A percentile compares a stretch with the other conserved stretches of the same genome.
phyloP scores from a whole-genome alignment of 345 rosid species.

The Camelina laxa region DNA sequence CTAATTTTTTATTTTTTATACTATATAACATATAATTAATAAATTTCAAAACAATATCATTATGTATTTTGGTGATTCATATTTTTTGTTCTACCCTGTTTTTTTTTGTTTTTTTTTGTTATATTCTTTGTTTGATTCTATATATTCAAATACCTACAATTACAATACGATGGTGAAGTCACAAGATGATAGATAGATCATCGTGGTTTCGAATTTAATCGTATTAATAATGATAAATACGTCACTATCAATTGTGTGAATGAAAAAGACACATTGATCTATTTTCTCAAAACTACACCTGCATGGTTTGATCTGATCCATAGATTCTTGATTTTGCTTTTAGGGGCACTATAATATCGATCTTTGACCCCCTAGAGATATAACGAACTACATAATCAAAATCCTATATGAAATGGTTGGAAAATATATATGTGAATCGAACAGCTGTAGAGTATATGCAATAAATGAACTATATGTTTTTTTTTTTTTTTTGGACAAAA shows the following conservation, averaged over 20 bases:
- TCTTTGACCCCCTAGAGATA: not conserved
- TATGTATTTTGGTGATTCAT: no score
- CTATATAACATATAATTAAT: no score
- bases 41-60: no score
- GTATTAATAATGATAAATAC: not conserved
- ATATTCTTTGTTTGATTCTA: not conserved
- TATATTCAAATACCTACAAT: not conserved
- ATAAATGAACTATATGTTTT: not conserved
- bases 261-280: not conserved
- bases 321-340: conserved; percentile 16
- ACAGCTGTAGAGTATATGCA: not conserved
- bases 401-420: not conserved
- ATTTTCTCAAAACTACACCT: conserved; percentile 26
- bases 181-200: not conserved
- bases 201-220: not conserved
- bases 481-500: no score
- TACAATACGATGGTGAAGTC: not conserved
- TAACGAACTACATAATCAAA: conserved; percentile 4
- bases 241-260: conserved; percentile 38
- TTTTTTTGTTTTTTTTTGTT: not conserved
- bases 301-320: conserved; percentile 35
- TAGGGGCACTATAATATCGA: not conserved
- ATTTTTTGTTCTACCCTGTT: no score
- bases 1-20: no score
- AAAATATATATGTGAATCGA: not conserved